A percentile compares a stretch with the other conserved stretches of the same genome.
Conservation (phyloP, 805 yeast genomes). For the Barnettozyma sucrosica region DNA sequence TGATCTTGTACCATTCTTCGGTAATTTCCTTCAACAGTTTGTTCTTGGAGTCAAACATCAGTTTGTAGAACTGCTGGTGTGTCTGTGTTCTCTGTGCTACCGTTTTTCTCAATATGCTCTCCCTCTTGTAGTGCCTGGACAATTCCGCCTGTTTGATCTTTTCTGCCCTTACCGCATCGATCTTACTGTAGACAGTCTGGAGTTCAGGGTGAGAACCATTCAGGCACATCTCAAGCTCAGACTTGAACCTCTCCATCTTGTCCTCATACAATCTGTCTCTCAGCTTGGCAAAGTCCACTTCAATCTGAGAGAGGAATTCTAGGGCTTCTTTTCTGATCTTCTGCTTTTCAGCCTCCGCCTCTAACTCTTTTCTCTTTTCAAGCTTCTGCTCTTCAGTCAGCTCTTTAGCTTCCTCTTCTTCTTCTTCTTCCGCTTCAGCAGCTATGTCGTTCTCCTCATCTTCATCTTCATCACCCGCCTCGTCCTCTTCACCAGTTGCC, state of each 20-base stretch:
- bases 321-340: constrained; percentile 56
- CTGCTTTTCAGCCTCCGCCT: constrained; percentile 28
- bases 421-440: constrained; percentile 17
- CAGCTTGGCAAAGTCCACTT: constrained; percentile 76
- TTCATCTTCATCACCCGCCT: constrained; percentile 9
- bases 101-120: constrained; percentile 77
- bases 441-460: constrained; percentile 19
- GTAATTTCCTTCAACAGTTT: constrained; percentile 69
- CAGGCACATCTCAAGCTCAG: constrained; percentile 80
- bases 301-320: constrained; percentile 70
- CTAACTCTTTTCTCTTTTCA: constrained; percentile 19
- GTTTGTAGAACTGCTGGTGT: constrained; percentile 77
- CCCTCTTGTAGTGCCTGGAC: constrained; percentile 57
- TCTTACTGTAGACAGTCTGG: constrained; percentile 59
- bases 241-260: constrained; percentile 67
- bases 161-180: constrained; percentile 69
- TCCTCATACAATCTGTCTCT: constrained; percentile 84
- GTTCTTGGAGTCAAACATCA: constrained; percentile 59
- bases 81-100: constrained; percentile 69
- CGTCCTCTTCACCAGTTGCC: constrained; percentile 5
- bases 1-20: constrained; percentile 84
- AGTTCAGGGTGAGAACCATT: constrained; percentile 92
- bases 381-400: constrained; percentile 21
- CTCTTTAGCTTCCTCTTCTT: constrained; percentile 21
- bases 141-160: constrained; percentile 48